These are phyloP conservation scores for Candida neerlandica DNA, from an alignment of 1,139 yeast species.

Conservation along the genomic window DNA sequence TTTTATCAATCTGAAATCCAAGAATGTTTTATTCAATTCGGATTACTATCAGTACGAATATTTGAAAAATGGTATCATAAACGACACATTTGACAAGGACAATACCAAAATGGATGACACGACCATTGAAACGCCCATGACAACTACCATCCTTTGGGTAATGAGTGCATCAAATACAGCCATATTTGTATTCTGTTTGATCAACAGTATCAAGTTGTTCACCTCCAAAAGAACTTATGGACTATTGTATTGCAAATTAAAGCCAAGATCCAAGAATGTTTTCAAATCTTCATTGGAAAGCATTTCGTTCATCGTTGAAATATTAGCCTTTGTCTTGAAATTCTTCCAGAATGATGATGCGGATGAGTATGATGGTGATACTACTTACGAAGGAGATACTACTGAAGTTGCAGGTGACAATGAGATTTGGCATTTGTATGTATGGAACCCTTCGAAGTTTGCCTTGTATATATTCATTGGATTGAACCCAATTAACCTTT, in stretches of 20 bases:
- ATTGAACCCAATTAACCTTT: conserved; percentile 58
- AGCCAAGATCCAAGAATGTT: conserved; percentile 44
- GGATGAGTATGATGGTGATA: conserved; percentile 11
- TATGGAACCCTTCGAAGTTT: conserved; percentile 64
- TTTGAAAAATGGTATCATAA: conserved; percentile 22
- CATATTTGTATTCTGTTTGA: conserved; percentile 24
- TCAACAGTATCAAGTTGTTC: conserved; percentile 35
- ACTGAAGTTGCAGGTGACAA: conserved; percentile 24
- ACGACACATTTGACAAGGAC: background rate
- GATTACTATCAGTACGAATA: conserved; percentile 33
- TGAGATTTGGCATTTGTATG: conserved; percentile 53
- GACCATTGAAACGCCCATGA: conserved; percentile 8
- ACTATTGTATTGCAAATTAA: conserved; percentile 35
- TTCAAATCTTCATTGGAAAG: conserved; percentile 14
- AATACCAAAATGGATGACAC: background rate
- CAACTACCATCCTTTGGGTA: conserved; percentile 22
- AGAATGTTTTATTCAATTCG: conserved; percentile 17
- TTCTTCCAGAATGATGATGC: conserved; percentile 14
- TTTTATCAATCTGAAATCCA: conserved; percentile 15
- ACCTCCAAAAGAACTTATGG: conserved; percentile 41
- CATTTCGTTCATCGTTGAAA: conserved; percentile 11
- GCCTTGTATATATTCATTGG: conserved; percentile 48
- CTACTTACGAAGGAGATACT: conserved; percentile 3
- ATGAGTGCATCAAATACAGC: conserved; percentile 20
- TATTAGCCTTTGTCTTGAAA: conserved; percentile 11